These are phyloP conservation scores for Globisporangium alternatum DNA, from an alignment of 352 stramenopile species.

Conservation along the genomic window DNA sequence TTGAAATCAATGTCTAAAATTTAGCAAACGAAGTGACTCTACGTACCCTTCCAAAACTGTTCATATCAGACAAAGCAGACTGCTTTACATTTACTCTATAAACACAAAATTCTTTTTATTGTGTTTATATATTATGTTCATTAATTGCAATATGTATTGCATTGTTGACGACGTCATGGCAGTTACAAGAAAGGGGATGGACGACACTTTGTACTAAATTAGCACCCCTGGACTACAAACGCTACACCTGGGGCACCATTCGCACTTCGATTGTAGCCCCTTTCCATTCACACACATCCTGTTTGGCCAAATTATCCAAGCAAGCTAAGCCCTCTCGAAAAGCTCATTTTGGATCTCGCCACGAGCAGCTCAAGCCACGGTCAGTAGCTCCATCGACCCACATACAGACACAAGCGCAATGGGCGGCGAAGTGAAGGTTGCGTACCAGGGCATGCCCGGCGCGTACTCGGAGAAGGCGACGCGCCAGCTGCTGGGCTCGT, in stretches of 20 bases:
- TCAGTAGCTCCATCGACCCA: not conserved
- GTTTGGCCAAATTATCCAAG: constrained; percentile 3
- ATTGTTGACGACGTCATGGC: not conserved
- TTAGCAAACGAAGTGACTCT: not conserved
- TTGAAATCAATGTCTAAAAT: no score
- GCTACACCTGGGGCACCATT: not conserved
- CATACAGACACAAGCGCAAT: constrained; percentile 8
- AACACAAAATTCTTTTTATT: not conserved
- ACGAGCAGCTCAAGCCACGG: constrained; percentile 11
- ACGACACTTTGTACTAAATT: not conserved
- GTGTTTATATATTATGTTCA: not conserved
- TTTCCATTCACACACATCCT: no score
- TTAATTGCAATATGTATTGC: not conserved
- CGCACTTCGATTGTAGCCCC: constrained; percentile 1
- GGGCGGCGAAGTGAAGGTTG: constrained; percentile 77
- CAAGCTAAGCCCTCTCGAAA: not conserved
- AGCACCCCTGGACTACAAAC: not conserved
- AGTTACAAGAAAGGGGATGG: not conserved
- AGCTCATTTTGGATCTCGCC: constrained; percentile 18
- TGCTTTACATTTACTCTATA: not conserved
- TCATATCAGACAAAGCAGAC: not conserved
- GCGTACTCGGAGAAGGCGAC: constrained; percentile 97
- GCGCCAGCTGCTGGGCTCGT: constrained; percentile 84
- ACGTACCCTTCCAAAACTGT: not conserved
- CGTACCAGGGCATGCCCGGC: constrained; percentile 95